Base-by-base conservation (phyloP, 805 yeast species). In the Cyberlindnera samutprakarnensis region DNA sequence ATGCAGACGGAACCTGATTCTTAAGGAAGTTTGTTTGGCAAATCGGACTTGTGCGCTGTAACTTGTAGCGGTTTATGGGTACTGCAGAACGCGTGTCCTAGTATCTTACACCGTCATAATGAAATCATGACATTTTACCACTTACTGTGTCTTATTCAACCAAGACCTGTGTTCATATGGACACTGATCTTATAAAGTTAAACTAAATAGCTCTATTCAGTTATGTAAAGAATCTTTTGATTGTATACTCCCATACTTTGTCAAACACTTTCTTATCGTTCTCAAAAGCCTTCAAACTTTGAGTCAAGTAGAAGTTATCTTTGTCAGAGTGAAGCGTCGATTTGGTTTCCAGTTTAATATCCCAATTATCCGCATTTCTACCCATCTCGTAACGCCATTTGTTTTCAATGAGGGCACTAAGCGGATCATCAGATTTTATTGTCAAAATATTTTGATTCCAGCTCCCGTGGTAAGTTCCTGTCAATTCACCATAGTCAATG, bases 331-430 rank as follows among this genome's bases (percentile, higher is more conserved):
- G 49, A 49, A 65, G 37, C 2, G 41, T 38, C 5, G 66, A 54
- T 14, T 37, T 40, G 14, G 60, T 49, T 27, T 53, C 57, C 21
- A 64, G 25, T 30, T 51, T 60, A 28, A 56, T 55, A 13, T 53
- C 47, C 70, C 69, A 65, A 23, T 43, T 26, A 27, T 46, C 51
- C 27, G 41, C 49, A 15, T 52, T 59, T 43, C 70, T 58, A 8
- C 68, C 68, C 52, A 63, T 53, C n/a, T 47, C 54, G 37, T 61
- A 54, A 9, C 57, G 57, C 68, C 67, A 65, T n/a, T 38, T 46
- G 42, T 66, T 59, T 37, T 59, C 53, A 36, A 57, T 61, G 25
- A 35, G 39, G 2, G 69, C 70, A 18, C 61, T 54, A 12, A 63
- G 40, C 10, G 70, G 70, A 39, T 64, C 61, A 27, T 46, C 43